Base-by-base conservation (phyloP, 1,284 basidiomycete genomes). In the Macrocystidia cucumis region DNA sequence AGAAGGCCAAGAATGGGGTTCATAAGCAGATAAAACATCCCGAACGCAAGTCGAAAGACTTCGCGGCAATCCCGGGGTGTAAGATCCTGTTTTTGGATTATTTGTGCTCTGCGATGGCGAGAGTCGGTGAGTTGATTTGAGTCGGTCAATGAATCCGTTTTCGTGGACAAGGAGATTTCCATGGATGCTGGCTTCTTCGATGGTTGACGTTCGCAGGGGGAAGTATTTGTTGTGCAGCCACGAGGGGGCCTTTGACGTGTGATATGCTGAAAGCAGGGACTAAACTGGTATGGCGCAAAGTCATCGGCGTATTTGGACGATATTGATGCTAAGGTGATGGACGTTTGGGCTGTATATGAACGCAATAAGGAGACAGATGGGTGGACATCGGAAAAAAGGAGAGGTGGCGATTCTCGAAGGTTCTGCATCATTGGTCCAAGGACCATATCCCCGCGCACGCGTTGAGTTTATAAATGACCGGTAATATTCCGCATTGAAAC, bases 401-500 rank as follows among this genome's bases (percentile, higher is more conserved):
- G 42, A 5, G 45, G 44, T 0, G 28, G 31, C 0, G 47, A 29
- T 1, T 35, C 35, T 18, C 38, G 35, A 19, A 47, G 34, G 2
- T 44, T 39, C 7, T 41, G 31, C 17, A 53, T 34, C 1, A 55
- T 48, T 1, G 51, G 51, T 12, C 21, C 40, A 0, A 57, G 29
- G 1, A 44, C 32, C 47, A 57, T 51, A 20, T 54, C 6, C 48
- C 32, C 0, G 27, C 26, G 1, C 17, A 21, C 1, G 35, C 49
- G 35, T 45, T 44, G 2, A 54, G 22, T 9, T 35, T 13, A 32
- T 57, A 56, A 3, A 57, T 11, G 1, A 58, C 24, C 5, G 38
- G 34, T 19, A 60, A 51, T 0, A 49, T 56, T 0, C 56, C 52
- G 1, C 54, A 59, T n/a, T 41, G 39, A 2, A 57, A 54, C 28